Evolutionary conservation across 2,329 filamentous ascomycete species (phyloP), one percentile per base, ranked within the genome.

Genomic region (Colletotrichum sp.): DNA sequence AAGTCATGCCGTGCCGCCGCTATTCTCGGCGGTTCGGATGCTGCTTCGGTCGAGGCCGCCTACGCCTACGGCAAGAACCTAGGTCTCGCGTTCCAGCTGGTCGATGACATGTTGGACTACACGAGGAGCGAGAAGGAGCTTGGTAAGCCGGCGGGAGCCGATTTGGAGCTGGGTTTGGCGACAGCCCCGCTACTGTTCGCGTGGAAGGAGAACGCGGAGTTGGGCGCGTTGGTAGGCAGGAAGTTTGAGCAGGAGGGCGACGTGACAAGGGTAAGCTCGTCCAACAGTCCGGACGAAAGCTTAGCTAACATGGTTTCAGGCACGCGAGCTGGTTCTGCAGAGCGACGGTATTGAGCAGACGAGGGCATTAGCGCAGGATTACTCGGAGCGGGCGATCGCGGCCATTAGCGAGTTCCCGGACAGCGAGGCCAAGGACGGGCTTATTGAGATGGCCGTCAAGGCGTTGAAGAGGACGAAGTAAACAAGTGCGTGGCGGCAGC

Each of bases 51-150:
- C 3, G 96, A 99, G 79, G 94, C 96, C 12, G 95, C 96, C 3
- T 99, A 99, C 83, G 86, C 91, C 18, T 99, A 99, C 82, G 97
- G 97, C 68, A 95, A 95, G 85, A 99, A 99, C 81, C 85, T 99
- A 63, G 97, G 97, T 2, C 86, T 99, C 71, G 97, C 97, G 2
- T 99, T 99, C 87, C 97, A 99, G 88, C 90, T 99, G 12, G 96
- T 99, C 18, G 97, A 99, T 83, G 97, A 99, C 83, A 95, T 99
- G 94, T 89, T 99, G 80, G 97, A 99, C 85, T 99, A 99, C 84
- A 99, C 97, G 0, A 92, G 95, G 77, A 95, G 91, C 71, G 95
- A 93, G 57, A 90, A 92, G 75, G 96, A 98, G 83, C 87, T 99
- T 57, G 97, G 97, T 28, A 99, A 99, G 86, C 97, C 97, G 4